Conservation (phyloP, 139 green algal species). For the Zygnema circumcarinatum region DNA sequence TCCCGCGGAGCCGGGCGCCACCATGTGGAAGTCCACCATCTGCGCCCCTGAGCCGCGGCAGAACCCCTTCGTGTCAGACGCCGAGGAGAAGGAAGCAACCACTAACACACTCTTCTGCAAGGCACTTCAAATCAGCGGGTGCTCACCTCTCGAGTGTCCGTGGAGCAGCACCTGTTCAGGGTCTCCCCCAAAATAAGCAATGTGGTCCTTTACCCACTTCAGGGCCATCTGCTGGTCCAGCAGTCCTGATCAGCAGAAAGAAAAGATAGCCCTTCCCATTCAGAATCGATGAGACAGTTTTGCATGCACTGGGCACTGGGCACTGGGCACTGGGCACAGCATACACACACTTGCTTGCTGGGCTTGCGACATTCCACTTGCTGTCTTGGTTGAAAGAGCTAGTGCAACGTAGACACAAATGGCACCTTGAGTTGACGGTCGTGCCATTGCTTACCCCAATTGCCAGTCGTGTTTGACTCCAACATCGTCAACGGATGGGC, state of each 20-base stretch:
- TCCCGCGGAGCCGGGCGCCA: background rate
- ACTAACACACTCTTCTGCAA: background rate
- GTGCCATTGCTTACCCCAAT: conserved; percentile 24
- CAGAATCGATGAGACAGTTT: too few relatives aligned
- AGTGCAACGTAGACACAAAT: too few relatives aligned
- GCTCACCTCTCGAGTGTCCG: conserved; percentile 20
- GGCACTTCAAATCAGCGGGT: background rate
- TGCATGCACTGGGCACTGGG: too few relatives aligned
- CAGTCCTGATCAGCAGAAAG: background rate
- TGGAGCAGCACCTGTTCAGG: background rate
- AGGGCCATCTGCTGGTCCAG: conserved; percentile 42
- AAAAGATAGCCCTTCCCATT: background rate
- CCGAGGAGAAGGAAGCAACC: too few relatives aligned
- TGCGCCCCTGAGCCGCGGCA: conserved; percentile 15
- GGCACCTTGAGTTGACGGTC: background rate
- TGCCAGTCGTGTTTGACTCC: conserved; percentile 26
- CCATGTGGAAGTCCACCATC: conserved; percentile 32
- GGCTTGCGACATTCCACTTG: too few relatives aligned
- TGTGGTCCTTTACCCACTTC: conserved; percentile 25
- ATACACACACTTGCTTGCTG: too few relatives aligned
- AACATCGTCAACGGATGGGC: conserved; percentile 24
- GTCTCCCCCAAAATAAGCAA: conserved; percentile 20
- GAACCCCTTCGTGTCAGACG: background rate
- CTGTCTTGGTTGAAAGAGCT: too few relatives aligned
- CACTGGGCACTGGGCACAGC: too few relatives aligned